phyloP scores from a whole-genome alignment of 2,329 filamentous ascomycete genomes.

The Ascochyta pisi region DNA sequence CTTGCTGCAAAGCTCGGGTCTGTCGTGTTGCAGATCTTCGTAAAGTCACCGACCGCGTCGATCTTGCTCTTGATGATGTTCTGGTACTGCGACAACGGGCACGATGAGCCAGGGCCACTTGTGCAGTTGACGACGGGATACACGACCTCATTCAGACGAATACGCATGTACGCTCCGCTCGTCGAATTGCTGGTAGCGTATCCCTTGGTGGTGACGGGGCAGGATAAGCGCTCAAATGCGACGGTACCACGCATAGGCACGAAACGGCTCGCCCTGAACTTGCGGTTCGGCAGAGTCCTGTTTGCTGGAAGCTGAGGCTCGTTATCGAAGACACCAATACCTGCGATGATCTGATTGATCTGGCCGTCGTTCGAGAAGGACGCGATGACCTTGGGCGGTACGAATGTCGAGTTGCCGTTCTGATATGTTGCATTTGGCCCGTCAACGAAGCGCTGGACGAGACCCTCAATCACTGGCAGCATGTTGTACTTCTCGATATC shows the following conservation, averaged over 20 bases:
- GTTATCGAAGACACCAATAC: constrained; percentile 67
- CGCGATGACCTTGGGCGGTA: constrained; percentile 64
- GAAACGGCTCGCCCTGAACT: constrained; percentile 64
- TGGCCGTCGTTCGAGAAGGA: constrained; percentile 72
- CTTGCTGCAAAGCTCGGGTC: constrained; percentile 20
- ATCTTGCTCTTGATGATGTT: constrained; percentile 54
- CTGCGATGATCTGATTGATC: constrained; percentile 66
- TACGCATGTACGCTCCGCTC: constrained; percentile 58
- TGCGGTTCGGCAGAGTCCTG: constrained; percentile 55
- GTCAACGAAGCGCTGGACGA: constrained; percentile 61
- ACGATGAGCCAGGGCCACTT: constrained; percentile 57
- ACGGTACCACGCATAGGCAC: constrained; percentile 71
- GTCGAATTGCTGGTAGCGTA: constrained; percentile 12
- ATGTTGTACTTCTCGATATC: constrained; percentile 64
- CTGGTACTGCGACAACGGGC: constrained; percentile 42
- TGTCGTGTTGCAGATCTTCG: constrained; percentile 52
- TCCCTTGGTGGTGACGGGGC: constrained; percentile 35
- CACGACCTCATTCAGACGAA: constrained; percentile 68
- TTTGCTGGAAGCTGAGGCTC: constrained; percentile 59
- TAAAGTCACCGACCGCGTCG: constrained; percentile 58
- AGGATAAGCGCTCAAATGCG: constrained; percentile 68
- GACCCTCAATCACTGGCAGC: constrained; percentile 64
- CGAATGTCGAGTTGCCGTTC: constrained; percentile 56
- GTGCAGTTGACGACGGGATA: constrained; percentile 65
- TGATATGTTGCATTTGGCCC: constrained; percentile 61